Conservation (phyloP, 495 filamentous ascomycete genomes). For the Jackrogersella minutella region DNA sequence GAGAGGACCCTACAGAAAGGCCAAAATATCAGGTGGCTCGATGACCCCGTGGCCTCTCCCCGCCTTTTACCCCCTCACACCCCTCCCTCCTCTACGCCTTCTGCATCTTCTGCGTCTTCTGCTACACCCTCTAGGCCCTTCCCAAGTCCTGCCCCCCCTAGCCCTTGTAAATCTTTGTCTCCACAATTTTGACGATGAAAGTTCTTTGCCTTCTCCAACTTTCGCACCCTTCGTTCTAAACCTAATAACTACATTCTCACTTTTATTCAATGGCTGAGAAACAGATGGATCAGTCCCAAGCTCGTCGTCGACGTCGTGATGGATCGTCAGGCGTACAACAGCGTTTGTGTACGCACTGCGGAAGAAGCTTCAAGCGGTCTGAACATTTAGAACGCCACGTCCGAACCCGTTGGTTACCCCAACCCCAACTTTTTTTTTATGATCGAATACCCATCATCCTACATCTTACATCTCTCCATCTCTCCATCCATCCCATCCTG, state of each 20-base stretch:
- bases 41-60: conserved; percentile 36
- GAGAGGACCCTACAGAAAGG: conserved; percentile 13
- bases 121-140: neutral
- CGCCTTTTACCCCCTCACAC: conserved; percentile 2
- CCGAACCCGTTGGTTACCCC: conserved; percentile 58
- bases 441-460: no score
- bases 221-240: conserved; percentile 33
- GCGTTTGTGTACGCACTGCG: conserved; percentile 46
- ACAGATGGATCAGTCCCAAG: conserved; percentile 47
- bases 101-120: neutral
- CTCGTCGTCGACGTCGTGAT: conserved; percentile 47
- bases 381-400: conserved; percentile 65
- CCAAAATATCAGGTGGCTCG: conserved; percentile 38
- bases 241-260: conserved; percentile 24
- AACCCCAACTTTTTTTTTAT: conserved; percentile 44
- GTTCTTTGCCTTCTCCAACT: conserved; percentile 41
- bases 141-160: neutral
- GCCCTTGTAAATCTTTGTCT: conserved; percentile 32
- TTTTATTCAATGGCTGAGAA: conserved; percentile 44
- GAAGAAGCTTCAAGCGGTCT: conserved; percentile 48
- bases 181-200: conserved; percentile 44
- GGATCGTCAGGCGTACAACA: conserved; percentile 44
- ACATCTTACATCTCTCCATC: neutral
- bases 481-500: neutral
- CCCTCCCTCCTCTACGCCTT: neutral